phyloP scores from a whole-genome alignment of 1,284 basidiomycete species.

The Microbotryomycetes sp. region DNA sequence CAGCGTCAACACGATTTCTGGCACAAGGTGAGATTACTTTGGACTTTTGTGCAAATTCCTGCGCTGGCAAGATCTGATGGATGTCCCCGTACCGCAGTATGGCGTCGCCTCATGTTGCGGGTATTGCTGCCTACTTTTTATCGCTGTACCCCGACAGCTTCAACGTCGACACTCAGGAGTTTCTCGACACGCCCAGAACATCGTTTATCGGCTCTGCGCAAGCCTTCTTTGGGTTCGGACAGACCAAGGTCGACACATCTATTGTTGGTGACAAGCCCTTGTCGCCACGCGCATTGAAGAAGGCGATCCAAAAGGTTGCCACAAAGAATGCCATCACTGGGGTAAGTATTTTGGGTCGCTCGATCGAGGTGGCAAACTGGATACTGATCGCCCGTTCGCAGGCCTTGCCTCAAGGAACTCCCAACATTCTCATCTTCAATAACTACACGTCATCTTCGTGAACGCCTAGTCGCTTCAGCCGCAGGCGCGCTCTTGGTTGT shows the following conservation, averaged over 20 bases:
- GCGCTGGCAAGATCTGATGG: too few species aligned
- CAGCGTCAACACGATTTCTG: constrained; percentile 61
- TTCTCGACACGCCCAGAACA: neutral
- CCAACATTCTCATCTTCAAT: constrained; percentile 72
- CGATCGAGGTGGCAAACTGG: too few species aligned
- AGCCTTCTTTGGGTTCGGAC: neutral
- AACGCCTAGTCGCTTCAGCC: too few species aligned
- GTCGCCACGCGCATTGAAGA: constrained; percentile 64
- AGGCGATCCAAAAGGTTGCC: constrained; percentile 58
- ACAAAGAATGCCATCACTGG: constrained; percentile 49
- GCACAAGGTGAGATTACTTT: constrained; percentile 42
- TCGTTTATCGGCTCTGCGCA: neutral
- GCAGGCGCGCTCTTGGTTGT: too few species aligned
- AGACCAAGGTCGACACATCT: constrained; percentile 9
- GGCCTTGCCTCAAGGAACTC: constrained; percentile 51
- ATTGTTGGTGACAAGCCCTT: constrained; percentile 40
- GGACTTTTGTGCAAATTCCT: neutral
- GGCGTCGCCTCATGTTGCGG: constrained; percentile 57
- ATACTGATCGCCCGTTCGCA: neutral
- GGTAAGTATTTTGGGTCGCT: neutral
- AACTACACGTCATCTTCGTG: constrained; percentile 61
- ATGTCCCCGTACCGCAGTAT: constrained; percentile 46
- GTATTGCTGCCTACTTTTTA: constrained; percentile 73
- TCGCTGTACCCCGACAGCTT: constrained; percentile 46
- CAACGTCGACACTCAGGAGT: constrained; percentile 16